phyloP scores from a whole-genome alignment of 371 early-diverging fungal species.

The Actinomortierella ambigua region DNA sequence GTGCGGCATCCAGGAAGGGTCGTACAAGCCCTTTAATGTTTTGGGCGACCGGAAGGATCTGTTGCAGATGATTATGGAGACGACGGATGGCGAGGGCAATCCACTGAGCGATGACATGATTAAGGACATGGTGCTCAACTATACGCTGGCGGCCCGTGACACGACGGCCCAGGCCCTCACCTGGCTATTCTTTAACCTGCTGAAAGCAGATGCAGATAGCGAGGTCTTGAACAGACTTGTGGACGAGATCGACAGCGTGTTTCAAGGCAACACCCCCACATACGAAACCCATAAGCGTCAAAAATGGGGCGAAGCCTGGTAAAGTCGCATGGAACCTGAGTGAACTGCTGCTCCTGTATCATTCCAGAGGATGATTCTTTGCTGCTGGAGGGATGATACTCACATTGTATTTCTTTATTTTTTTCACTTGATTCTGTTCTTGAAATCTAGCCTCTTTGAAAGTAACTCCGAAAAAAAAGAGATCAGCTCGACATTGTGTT shows the following conservation, averaged over 20 bases:
- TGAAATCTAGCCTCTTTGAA: background rate
- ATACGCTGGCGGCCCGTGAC: slow-evolving; percentile 65
- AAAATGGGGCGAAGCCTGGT: slow-evolving; percentile 41
- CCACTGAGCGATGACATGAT: slow-evolving; percentile 57
- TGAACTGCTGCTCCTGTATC: background rate
- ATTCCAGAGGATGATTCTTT: too few species aligned
- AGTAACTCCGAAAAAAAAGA: too few species aligned
- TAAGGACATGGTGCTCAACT: slow-evolving; percentile 71
- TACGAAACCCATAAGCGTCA: slow-evolving; percentile 21
- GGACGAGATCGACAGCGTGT: slow-evolving; percentile 17
- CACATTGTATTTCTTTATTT: background rate
- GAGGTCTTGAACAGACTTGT: slow-evolving; percentile 4
- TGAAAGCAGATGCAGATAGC: slow-evolving; percentile 7
- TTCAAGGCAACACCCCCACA: slow-evolving; percentile 13
- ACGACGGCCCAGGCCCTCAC: slow-evolving; percentile 76
- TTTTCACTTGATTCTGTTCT: background rate
- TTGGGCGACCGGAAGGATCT: slow-evolving; percentile 51
- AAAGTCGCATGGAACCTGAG: background rate
- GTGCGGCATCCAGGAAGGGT: slow-evolving; percentile 30
- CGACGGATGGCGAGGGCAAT: slow-evolving; percentile 56
- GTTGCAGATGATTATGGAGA: slow-evolving; percentile 66
- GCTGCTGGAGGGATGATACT: background rate
- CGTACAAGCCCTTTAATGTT: too few species aligned
- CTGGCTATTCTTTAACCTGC: slow-evolving; percentile 66
- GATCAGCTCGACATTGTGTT: too few species aligned